Evolutionary conservation across 257 asterid species (phyloP).

Genomic region (Perilla frutescens): DNA sequence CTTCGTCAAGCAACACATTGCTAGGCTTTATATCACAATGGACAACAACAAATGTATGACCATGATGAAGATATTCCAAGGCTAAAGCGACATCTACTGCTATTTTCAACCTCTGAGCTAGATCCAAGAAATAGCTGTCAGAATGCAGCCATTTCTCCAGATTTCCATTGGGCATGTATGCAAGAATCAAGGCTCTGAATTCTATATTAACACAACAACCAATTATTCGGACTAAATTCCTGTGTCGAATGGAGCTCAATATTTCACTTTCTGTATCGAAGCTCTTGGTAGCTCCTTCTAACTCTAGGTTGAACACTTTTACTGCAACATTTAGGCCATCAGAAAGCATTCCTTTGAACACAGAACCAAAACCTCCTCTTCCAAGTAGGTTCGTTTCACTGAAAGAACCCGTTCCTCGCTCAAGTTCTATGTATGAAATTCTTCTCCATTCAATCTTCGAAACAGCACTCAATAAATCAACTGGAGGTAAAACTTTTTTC

Average conservation of each 20-base stretch:
- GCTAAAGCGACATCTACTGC: slow-evolving; percentile 23
- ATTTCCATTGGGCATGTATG: slow-evolving; percentile 26
- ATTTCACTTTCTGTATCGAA: slow-evolving; percentile 45
- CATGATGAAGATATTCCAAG: slow-evolving; percentile 25
- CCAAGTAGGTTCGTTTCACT: slow-evolving; percentile 42
- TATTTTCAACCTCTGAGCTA: slow-evolving; percentile 3
- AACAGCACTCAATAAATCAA: neutral
- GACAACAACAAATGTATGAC: slow-evolving; percentile 13
- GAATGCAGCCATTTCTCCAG: slow-evolving; percentile 30
- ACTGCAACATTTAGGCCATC: slow-evolving; percentile 42
- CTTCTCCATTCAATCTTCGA: slow-evolving; percentile 25
- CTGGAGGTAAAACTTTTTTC: neutral
- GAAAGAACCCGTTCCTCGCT: slow-evolving; percentile 32
- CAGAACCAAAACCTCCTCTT: slow-evolving; percentile 44
- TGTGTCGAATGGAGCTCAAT: slow-evolving; percentile 25
- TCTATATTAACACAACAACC: slow-evolving; percentile 28
- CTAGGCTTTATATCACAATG: slow-evolving; percentile 24
- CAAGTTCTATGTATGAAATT: slow-evolving; percentile 38
- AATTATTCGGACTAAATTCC: slow-evolving; percentile 24
- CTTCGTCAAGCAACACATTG: slow-evolving; percentile 9
- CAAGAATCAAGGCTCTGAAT: slow-evolving; percentile 24
- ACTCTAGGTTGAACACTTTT: slow-evolving; percentile 40
- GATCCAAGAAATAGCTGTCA: neutral
- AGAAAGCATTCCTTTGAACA: slow-evolving; percentile 36
- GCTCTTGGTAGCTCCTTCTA: slow-evolving; percentile 43